These are phyloP conservation scores for Eremomyces bilateralis DNA, from an alignment of 495 filamentous ascomycete genomes.

Conservation along the genomic window DNA sequence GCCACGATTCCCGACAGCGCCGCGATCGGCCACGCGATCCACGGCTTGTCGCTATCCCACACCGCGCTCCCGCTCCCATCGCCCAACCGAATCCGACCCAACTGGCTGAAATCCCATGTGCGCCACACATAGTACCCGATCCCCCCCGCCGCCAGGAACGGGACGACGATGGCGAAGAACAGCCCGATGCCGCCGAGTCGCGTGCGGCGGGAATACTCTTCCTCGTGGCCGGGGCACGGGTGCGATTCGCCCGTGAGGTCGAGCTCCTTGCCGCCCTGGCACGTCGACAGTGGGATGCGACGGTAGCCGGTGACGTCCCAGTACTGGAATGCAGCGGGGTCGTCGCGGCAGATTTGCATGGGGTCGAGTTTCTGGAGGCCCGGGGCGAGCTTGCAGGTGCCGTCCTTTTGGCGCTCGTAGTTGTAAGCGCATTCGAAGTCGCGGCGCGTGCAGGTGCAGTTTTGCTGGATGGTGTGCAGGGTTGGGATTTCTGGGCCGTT, in stretches of 20 bases:
- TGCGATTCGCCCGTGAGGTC: constrained; percentile 34
- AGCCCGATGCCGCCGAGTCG: constrained; percentile 51
- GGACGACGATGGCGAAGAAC: constrained; percentile 65
- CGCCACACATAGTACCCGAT: constrained; percentile 72
- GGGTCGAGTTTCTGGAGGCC: constrained; percentile 49
- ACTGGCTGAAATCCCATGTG: constrained; percentile 74
- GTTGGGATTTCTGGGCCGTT: constrained; percentile 47
- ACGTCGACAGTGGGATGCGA: constrained; percentile 76
- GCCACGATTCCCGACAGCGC: constrained; percentile 58
- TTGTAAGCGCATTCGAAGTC: constrained; percentile 99
- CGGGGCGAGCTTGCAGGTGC: constrained; percentile 49
- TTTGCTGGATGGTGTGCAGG: constrained; percentile 41
- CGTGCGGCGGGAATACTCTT: constrained; percentile 52
- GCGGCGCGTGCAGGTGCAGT: constrained; percentile 60
- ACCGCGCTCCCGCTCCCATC: constrained; percentile 23
- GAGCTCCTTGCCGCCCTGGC: constrained; percentile 44
- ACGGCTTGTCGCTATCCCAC: constrained; percentile 42
- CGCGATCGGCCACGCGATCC: constrained; percentile 58
- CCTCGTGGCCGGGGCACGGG: constrained; percentile 54
- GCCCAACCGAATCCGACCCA: constrained; percentile 72
- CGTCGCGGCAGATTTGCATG: constrained; percentile 36
- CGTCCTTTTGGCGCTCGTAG: constrained; percentile 54
- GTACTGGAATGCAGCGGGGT: constrained; percentile 49
- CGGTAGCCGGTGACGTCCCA: constrained; percentile 72
- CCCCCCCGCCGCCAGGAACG: constrained; percentile 41